Conservation (phyloP, 2,329 filamentous ascomycete species). For the Colletotrichum falcatum region DNA sequence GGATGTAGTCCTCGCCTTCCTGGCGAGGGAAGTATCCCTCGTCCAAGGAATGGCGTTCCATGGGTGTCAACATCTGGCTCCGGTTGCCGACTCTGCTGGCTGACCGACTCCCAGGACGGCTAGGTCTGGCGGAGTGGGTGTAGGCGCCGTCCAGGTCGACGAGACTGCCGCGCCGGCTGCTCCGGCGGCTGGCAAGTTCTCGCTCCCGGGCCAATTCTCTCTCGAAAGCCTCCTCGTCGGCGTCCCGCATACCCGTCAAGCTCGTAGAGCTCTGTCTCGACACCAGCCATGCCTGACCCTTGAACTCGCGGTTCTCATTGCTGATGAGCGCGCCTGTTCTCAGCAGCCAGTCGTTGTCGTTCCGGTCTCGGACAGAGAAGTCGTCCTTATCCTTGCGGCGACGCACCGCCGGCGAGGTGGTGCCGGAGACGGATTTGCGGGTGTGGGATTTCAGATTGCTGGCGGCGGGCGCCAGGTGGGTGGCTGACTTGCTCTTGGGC, state of each 20-base stretch:
- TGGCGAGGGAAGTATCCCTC: slow-evolving; percentile 59
- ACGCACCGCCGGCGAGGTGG: slow-evolving; percentile 48
- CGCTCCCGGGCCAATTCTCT: slow-evolving; percentile 63
- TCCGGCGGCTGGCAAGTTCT: slow-evolving; percentile 60
- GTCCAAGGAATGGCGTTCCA: slow-evolving; percentile 51
- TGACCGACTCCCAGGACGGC: slow-evolving; percentile 57
- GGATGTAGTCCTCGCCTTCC: slow-evolving; percentile 51
- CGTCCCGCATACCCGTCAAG: slow-evolving; percentile 63
- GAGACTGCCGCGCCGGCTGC: slow-evolving; percentile 61
- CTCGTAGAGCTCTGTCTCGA: slow-evolving; percentile 74
- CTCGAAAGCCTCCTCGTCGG: slow-evolving; percentile 66
- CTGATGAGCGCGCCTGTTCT: slow-evolving; percentile 72
- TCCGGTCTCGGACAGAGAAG: slow-evolving; percentile 49
- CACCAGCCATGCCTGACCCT: slow-evolving; percentile 77
- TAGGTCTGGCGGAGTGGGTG: slow-evolving; percentile 39
- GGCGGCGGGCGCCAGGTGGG: slow-evolving; percentile 58
- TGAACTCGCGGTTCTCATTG: slow-evolving; percentile 72
- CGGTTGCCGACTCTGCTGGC: slow-evolving; percentile 61
- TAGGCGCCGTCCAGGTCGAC: slow-evolving; percentile 53
- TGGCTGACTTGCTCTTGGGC: slow-evolving; percentile 73
- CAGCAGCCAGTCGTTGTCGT: slow-evolving; percentile 74
- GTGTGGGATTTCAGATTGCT: slow-evolving; percentile 41
- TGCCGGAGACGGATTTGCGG: slow-evolving; percentile 46
- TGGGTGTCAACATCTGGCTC: slow-evolving; percentile 59
- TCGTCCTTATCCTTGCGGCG: slow-evolving; percentile 35